Evolutionary conservation across 371 early-diverging fungal species (phyloP).

Genomic region (Rhizopus stolonifer): DNA sequence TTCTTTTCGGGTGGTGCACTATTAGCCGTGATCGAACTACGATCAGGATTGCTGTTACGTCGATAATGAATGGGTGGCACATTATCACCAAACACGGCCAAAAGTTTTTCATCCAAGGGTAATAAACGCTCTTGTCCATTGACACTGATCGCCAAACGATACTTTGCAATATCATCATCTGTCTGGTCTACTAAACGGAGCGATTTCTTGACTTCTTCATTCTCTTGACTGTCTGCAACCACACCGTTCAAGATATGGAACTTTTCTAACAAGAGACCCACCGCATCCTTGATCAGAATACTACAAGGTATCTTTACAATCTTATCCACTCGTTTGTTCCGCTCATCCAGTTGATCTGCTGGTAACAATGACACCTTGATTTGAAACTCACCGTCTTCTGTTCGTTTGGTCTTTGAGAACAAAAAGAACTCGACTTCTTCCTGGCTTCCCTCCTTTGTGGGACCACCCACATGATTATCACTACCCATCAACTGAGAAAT

Average conservation of each 20-base stretch:
- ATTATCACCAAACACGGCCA: constrained; percentile 37
- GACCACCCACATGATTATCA: constrained; percentile 42
- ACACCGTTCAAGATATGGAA: constrained; percentile 53
- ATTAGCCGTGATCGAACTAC: constrained; percentile 42
- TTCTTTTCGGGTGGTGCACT: constrained; percentile 37
- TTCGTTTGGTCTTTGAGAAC: constrained; percentile 30
- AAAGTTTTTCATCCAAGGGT: constrained; percentile 22
- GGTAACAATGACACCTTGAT: constrained; percentile 42
- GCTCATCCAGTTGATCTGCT: constrained; percentile 19
- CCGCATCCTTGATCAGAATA: constrained; percentile 38
- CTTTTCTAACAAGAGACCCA: constrained; percentile 39
- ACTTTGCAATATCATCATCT: constrained; percentile 29
- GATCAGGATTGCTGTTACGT: constrained; percentile 43
- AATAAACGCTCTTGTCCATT: constrained; percentile 29
- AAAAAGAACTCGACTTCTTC: constrained; percentile 41
- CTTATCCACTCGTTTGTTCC: constrained; percentile 39
- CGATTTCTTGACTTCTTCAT: constrained; percentile 18
- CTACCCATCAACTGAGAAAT: constrained; percentile 49
- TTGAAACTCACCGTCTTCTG: constrained; percentile 38
- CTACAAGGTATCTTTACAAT: constrained; percentile 31
- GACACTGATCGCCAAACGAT: constrained; percentile 25
- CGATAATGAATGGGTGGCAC: constrained; percentile 35
- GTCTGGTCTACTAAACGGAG: constrained; percentile 34
- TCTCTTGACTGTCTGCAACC: constrained; percentile 30
- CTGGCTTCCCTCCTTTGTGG: constrained; percentile 11